Base-by-base conservation (phyloP, 306 rosid genomes). In the Trifolium fragiferum region DNA sequence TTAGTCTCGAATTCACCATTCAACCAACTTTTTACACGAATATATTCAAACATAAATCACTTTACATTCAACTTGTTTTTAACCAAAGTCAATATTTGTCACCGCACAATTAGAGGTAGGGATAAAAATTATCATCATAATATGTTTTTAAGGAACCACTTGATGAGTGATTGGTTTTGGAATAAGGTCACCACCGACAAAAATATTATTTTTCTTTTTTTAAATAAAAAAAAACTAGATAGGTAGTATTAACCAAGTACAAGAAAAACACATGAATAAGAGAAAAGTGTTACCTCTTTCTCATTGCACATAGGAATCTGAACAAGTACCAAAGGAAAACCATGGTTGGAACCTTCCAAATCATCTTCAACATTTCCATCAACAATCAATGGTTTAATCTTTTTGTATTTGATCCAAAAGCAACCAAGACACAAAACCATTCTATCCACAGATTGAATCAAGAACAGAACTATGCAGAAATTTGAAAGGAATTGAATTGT, bases 271-370 rank as follows among this genome's bases (percentile, higher is more conserved):
- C 41, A 60, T 14, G 70, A 67, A 62, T 10, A 66, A 60, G 59
- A 66, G 8, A 67, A 72, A 66, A 50, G 25, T 18, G 63, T 74
- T 60, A 90, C 96, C 96, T 90, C 96, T 84, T 80, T 87, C 81
- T 90, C 96, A 74, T 90, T 90, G 60, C 96, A 89, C 95, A 89
- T 89, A 25, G 95, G 95, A 82, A 90, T 90, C 73, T 90, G 96
- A 79, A 87, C 92, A 37, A 90, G 96, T 43, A 90, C 92, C 88
- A 79, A 84, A 37, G 96, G 96, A 68, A 68, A 81, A 40, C 61
- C 76, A 41, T 76, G 38, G 21, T 82, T 76, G 0, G 83, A 73
- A 2, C 67, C 87, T 80, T 84, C 89, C 87, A 85, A 82, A 83
- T 82, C 87, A n/a, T 76, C 57, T 76, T 84, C 66, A 44, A 65